Evolutionary conservation across 441 rosid species (phyloP).

Genomic region (Pelargonium citronellum): DNA sequence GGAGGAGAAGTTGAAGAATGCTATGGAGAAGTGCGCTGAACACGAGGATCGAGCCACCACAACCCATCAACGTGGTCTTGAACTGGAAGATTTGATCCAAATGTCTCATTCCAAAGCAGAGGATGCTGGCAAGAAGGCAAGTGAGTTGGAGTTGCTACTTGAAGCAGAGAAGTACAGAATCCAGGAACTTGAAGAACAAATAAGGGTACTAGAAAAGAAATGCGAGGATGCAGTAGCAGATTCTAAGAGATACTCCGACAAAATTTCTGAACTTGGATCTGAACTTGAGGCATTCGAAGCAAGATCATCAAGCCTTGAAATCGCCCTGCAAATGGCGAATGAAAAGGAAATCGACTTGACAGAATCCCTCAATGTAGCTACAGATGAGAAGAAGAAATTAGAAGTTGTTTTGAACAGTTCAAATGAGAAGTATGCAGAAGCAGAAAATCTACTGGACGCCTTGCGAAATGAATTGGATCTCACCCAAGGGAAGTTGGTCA

Average conservation of each 20-base stretch:
- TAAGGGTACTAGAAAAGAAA: slow-evolving; percentile 60
- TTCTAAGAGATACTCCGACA: slow-evolving; percentile 39
- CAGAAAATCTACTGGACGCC: slow-evolving; percentile 59
- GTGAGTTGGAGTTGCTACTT: slow-evolving; percentile 81
- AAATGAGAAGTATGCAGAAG: slow-evolving; percentile 49
- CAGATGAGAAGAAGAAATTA: slow-evolving; percentile 60
- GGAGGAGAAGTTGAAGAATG: slow-evolving; percentile 49
- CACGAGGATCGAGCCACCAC: slow-evolving; percentile 70
- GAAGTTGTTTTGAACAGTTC: slow-evolving; percentile 51
- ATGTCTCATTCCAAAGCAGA: slow-evolving; percentile 69
- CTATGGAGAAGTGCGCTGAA: slow-evolving; percentile 50
- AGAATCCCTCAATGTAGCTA: slow-evolving; percentile 44
- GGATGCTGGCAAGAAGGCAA: slow-evolving; percentile 61
- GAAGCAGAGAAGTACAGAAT: slow-evolving; percentile 79
- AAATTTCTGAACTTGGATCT: slow-evolving; percentile 56
- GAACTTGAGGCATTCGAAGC: slow-evolving; percentile 68
- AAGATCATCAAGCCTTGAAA: slow-evolving; percentile 66
- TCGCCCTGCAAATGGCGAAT: slow-evolving; percentile 49
- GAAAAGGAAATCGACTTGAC: slow-evolving; percentile 61
- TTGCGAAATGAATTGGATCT: slow-evolving; percentile 58
- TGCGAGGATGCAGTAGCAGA: slow-evolving; percentile 55
- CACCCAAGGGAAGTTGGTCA: slow-evolving; percentile 57
- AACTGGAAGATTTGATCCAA: slow-evolving; percentile 78
- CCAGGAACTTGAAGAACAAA: slow-evolving; percentile 88
- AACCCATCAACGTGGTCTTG: slow-evolving; percentile 74